Evolutionary conservation across 2,329 filamentous ascomycete species (phyloP).

Genomic region (Nemania diffusa): DNA sequence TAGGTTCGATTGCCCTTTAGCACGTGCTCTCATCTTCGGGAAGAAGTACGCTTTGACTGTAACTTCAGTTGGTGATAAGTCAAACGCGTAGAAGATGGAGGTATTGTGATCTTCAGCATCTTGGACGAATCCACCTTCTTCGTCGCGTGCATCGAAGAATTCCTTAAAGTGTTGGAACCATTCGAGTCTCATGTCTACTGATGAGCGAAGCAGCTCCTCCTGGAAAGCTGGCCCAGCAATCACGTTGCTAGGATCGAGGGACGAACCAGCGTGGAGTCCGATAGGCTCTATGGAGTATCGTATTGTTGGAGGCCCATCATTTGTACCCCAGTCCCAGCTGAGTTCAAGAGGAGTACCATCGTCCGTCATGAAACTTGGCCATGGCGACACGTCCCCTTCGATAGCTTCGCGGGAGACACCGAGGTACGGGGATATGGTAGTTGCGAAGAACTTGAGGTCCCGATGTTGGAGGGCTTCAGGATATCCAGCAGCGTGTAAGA

Average conservation of each 20-base stretch:
- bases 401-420: conserved; percentile 5
- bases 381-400: neutral
- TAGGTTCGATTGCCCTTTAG: conserved; percentile 12
- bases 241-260: conserved; percentile 22
- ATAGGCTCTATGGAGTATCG: conserved; percentile 31
- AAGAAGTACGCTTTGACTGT: conserved; percentile 27
- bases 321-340: conserved; percentile 30
- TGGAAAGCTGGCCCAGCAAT: conserved; percentile 21
- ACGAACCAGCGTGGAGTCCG: conserved; percentile 21
- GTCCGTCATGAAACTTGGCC: conserved; percentile 31
- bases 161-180: conserved; percentile 24
- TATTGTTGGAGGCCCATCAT: conserved; percentile 17
- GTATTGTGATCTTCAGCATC: conserved; percentile 17
- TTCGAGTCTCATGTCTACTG: conserved; percentile 21
- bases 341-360: conserved; percentile 23
- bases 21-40: conserved; percentile 11
- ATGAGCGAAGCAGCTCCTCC: conserved; percentile 1
- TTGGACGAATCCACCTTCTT: conserved; percentile 4
- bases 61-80: conserved; percentile 17
- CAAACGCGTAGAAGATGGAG: conserved; percentile 26
- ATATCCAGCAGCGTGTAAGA: conserved; percentile 16
- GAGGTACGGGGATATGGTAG: conserved; percentile 8
- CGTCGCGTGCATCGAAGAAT: conserved; percentile 12
- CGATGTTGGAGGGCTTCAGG: neutral
- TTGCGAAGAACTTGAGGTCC: conserved; percentile 16